Conservation (phyloP, 2,329 filamentous ascomycete species). For the Cercospora janseana region DNA sequence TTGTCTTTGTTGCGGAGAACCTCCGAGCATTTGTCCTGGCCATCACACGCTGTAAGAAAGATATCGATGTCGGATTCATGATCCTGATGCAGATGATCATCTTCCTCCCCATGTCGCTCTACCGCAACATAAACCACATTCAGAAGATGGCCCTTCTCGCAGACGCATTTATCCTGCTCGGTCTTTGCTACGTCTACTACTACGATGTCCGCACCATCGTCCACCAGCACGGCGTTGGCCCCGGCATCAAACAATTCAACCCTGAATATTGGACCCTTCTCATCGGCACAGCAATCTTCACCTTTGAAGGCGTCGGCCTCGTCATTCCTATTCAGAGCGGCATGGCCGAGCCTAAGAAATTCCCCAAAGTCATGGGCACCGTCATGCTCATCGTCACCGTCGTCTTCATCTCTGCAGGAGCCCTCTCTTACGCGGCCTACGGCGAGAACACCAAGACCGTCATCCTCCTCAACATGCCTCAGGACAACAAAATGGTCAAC, state of each 20-base stretch:
- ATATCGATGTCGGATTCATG: constrained; percentile 82
- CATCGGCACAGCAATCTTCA: constrained; percentile 98
- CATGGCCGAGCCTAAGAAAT: constrained; percentile 88
- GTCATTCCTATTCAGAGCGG: constrained; percentile 98
- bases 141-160: constrained; percentile 91
- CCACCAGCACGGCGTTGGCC: constrained; percentile 65
- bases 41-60: constrained; percentile 80
- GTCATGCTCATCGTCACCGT: constrained; percentile 96
- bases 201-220: constrained; percentile 86
- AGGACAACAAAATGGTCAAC: constrained; percentile 94
- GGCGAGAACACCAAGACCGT: constrained; percentile 95
- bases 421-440: constrained; percentile 92
- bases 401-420: constrained; percentile 86
- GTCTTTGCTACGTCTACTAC: constrained; percentile 91
- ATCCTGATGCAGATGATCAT: constrained; percentile 94
- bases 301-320: constrained; percentile 94
- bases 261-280: constrained; percentile 90
- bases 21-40: constrained; percentile 91
- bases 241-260: constrained; percentile 88
- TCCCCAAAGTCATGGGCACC: constrained; percentile 79
- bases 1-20: constrained; percentile 95
- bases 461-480: constrained; percentile 90
- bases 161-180: constrained; percentile 89
- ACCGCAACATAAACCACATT: constrained; percentile 95
- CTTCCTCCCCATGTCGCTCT: constrained; percentile 88